Evolutionary conservation across 2,329 filamentous ascomycete genomes (phyloP).

Genomic region (Fusarium marasasianum): DNA sequence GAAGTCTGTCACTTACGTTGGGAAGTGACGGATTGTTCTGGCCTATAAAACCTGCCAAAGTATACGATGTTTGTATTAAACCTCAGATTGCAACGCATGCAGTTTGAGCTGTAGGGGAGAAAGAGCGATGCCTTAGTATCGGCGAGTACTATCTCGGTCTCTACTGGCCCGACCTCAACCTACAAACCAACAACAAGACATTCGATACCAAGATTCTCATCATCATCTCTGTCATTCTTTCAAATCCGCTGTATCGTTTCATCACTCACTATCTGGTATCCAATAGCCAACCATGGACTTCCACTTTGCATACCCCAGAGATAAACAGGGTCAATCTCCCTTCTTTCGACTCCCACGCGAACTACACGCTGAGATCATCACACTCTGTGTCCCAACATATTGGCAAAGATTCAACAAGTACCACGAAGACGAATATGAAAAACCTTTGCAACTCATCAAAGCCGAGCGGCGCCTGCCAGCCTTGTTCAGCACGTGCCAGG

Average conservation of each 20-base stretch:
- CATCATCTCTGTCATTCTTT: background rate
- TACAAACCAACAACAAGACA: background rate
- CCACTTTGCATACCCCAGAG: background rate
- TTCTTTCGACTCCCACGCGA: background rate
- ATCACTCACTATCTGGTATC: background rate
- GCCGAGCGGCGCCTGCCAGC: background rate
- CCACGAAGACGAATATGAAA: background rate
- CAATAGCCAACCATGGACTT: background rate
- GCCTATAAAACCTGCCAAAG: background rate
- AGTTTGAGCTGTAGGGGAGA: background rate
- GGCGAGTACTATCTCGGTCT: background rate
- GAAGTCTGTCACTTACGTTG: background rate
- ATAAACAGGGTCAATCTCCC: background rate
- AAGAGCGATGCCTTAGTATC: background rate
- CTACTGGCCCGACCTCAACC: background rate
- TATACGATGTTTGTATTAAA: background rate
- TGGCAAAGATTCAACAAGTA: background rate
- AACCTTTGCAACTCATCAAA: background rate
- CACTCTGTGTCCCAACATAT: background rate
- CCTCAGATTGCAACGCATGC: background rate
- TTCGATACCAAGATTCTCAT: background rate
- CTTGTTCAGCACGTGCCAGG: background rate
- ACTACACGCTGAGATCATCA: background rate
- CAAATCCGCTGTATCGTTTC: background rate
- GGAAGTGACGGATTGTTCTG: background rate